Evolutionary conservation across 495 filamentous ascomycete genomes (phyloP), one percentile per base, ranked within the genome.

Genomic region (Patellaria atrata): DNA sequence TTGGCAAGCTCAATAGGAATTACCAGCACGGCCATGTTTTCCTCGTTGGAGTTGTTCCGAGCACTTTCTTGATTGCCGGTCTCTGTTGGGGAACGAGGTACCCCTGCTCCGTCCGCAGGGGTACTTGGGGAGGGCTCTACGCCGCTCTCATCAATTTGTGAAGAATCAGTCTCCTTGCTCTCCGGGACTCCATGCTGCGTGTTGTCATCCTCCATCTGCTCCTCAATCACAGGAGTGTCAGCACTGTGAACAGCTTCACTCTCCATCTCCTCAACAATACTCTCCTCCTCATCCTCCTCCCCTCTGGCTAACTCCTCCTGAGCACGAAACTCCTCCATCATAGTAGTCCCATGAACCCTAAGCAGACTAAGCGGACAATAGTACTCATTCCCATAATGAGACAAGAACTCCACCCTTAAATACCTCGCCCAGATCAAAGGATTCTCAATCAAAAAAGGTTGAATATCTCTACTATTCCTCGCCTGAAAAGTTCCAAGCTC

Each of bases 361-460:
- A 97, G 63, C 13, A 97, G 58, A 47, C 83, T 93, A 22, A 97
- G 57, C 2, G 89, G 89, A 43, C 89, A 97, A 58, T 87, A 97
- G 52, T 81, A 96, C 52, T 97, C 89, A 50, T 84, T 82, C 9
- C 89, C 89, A 58, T 87, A 96, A 52, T 97, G 89, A 4, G 68
- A 83, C 39, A 97, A 58, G 43, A 94, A 84, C 57, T 97, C 89
- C 41, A 96, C 70, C 22, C 81, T 70, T 17, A 97, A 52, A 56
- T 96, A 97, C 37, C 85, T 71, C 35, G 89, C 85, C 79, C 89
- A 97, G 28, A 96, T 94, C 35, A 84, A 72, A 23, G 89, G 85
- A 48, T 94, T 85, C 50, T 89, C 78, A 17, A 97, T 67, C 17
- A 87, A 60, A 50, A 97, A 97, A 1, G 89, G 80, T 56, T 97